Conservation (phyloP, 2,329 filamentous ascomycete species). For the Chaetomium sp. region DNA sequence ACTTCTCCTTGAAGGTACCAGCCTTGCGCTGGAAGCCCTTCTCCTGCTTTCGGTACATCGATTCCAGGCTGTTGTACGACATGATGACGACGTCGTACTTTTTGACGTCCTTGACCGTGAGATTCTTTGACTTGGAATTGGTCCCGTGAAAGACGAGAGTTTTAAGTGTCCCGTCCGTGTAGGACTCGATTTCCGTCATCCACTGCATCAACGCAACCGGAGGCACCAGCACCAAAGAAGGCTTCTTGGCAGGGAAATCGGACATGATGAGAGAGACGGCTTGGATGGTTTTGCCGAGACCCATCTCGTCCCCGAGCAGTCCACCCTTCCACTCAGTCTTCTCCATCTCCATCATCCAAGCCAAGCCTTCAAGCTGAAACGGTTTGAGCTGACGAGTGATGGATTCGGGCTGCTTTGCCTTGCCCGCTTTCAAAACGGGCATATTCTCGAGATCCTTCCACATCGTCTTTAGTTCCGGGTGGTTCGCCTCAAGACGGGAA, state of each 20-base stretch:
- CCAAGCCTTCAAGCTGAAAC: constrained; percentile 90
- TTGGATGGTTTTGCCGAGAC: constrained; percentile 97
- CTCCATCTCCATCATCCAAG: constrained; percentile 95
- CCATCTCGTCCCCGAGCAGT: constrained; percentile 96
- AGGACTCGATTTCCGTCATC: constrained; percentile 76
- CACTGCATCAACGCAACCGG: constrained; percentile 96
- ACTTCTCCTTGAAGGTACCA: constrained; percentile 77
- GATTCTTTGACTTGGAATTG: constrained; percentile 77
- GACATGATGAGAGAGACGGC: constrained; percentile 98
- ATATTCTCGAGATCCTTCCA: constrained; percentile 75
- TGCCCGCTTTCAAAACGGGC: constrained; percentile 63
- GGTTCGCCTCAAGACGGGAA: constrained; percentile 68
- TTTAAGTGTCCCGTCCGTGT: constrained; percentile 87
- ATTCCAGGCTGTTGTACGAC: constrained; percentile 91
- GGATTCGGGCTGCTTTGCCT: constrained; percentile 69
- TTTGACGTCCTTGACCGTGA: constrained; percentile 73
- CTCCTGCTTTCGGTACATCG: constrained; percentile 86
- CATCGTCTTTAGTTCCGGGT: constrained; percentile 81
- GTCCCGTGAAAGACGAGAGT: constrained; percentile 90
- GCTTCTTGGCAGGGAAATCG: constrained; percentile 81
- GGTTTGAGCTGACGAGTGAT: constrained; percentile 86
- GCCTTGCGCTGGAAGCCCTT: constrained; percentile 85
- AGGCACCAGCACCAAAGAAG: constrained; percentile 85
- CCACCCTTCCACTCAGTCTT: constrained; percentile 83
- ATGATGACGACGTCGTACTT: constrained; percentile 94